A percentile compares a stretch with the other conserved stretches of the same genome.
phyloP scores from a whole-genome alignment of 441 rosid species.

The Erysimum cheiri region DNA sequence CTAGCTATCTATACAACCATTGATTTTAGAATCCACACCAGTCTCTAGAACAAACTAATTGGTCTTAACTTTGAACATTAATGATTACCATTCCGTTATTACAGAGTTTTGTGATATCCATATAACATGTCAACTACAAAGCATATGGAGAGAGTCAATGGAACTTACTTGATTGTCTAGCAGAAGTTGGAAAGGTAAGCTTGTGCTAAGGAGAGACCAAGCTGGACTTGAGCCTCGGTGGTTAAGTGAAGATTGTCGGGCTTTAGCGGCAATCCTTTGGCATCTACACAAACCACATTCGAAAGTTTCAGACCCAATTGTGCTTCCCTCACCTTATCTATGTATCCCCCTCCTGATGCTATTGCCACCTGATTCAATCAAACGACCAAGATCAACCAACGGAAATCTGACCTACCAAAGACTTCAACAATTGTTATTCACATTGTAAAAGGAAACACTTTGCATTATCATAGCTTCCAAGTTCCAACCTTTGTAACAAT shows the following conservation, averaged over 20 bases:
- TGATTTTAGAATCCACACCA: background rate
- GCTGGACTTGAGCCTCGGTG: slow-evolving; percentile 67
- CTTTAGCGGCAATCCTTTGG: slow-evolving; percentile 69
- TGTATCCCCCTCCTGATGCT: slow-evolving; percentile 65
- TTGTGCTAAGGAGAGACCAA: slow-evolving; percentile 72
- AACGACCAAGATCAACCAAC: background rate
- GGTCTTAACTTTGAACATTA: slow-evolving; percentile 1
- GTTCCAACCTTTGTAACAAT: background rate
- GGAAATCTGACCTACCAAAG: background rate
- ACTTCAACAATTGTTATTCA: background rate
- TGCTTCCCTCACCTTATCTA: slow-evolving; percentile 79
- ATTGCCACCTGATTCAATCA: slow-evolving; percentile 65
- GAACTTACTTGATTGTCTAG: slow-evolving; percentile 31
- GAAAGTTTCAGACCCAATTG: slow-evolving; percentile 61
- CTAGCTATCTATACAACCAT: background rate
- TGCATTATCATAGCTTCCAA: background rate
- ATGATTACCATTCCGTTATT: background rate
- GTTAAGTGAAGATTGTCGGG: slow-evolving; percentile 80
- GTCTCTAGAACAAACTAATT: background rate
- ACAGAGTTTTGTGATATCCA: background rate
- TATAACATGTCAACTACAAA: slow-evolving; percentile 9
- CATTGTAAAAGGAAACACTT: background rate
- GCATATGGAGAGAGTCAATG: background rate
- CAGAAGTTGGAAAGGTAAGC: slow-evolving; percentile 65
- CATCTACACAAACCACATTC: slow-evolving; percentile 77